Percentiles rank a stretch among this genome's conserved stretches.
Conservation (phyloP, 805 yeast species). For the Hyphopichia homilentoma region DNA sequence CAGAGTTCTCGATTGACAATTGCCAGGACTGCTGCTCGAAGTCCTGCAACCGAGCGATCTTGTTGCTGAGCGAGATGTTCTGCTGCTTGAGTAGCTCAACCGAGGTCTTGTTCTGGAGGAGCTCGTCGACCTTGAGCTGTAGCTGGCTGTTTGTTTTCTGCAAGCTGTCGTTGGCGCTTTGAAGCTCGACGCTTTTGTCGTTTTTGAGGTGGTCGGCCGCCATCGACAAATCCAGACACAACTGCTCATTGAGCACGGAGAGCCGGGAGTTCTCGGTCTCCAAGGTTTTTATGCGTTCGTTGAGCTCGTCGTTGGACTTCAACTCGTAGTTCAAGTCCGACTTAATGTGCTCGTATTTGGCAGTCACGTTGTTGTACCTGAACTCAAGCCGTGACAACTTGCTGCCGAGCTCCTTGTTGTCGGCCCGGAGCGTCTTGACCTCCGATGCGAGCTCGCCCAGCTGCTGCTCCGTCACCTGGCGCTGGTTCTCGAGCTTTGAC, state of each 20-base stretch:
- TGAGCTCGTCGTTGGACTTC: conserved; percentile 34
- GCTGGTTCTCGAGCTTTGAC: conserved; percentile 28
- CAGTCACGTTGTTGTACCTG: conserved; percentile 18
- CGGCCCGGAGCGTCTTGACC: conserved; percentile 13
- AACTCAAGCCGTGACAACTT: conserved; percentile 10
- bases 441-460: no score
- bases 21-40: conserved; percentile 45
- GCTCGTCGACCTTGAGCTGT: conserved; percentile 50
- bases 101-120: conserved; percentile 45
- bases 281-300: conserved; percentile 29
- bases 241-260: conserved; percentile 24
- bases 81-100: conserved; percentile 56
- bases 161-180: conserved; percentile 27
- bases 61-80: conserved; percentile 38
- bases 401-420: conserved; percentile 13
- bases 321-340: conserved; percentile 32
- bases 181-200: conserved; percentile 12
- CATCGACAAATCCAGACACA: conserved; percentile 18
- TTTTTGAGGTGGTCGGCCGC: conserved; percentile 8
- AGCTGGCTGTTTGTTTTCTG: conserved; percentile 51
- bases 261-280: conserved; percentile 16
- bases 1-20: conserved; percentile 47
- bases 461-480: conserved; percentile 20
- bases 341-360: conserved; percentile 30
- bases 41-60: conserved; percentile 34